Evolutionary conservation across 2,329 filamentous ascomycete species (phyloP).

Genomic region (Verticillium klebahnii): DNA sequence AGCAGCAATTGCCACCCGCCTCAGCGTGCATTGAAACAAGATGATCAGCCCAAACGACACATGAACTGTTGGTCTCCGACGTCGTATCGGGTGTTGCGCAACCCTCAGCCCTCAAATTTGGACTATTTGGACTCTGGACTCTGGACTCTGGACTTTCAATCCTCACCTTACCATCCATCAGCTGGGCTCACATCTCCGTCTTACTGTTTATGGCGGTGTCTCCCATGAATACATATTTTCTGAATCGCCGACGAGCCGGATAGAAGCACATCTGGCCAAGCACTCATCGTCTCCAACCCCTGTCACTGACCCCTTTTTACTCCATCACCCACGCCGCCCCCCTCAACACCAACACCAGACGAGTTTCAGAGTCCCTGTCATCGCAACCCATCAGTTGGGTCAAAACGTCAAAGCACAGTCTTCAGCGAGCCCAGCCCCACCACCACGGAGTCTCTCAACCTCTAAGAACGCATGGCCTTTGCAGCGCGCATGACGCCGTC

Average conservation of each 20-base stretch:
- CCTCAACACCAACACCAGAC: not conserved
- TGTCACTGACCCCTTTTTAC: not conserved
- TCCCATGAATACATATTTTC: no score
- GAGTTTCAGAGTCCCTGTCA: conserved; percentile 3
- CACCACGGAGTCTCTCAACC: not conserved
- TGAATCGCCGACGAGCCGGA: no score
- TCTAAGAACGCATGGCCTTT: not conserved
- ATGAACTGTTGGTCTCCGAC: not conserved
- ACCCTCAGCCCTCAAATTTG: no score
- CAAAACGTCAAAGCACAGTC: not conserved
- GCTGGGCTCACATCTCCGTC: no score
- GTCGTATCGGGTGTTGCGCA: not conserved
- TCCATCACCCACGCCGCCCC: not conserved
- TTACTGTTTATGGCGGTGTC: no score
- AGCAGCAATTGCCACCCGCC: not conserved
- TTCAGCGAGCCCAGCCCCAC: not conserved
- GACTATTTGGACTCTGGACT: no score
- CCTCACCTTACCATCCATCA: no score
- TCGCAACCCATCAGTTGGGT: conserved; percentile 1
- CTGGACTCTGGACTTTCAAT: no score
- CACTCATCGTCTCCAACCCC: not conserved
- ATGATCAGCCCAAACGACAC: not conserved
- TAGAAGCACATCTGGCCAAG: not conserved
- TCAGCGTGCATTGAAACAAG: not conserved
- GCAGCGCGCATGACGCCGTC: not conserved